These are phyloP conservation scores for Coriolopsis trogii DNA, from an alignment of 1,284 basidiomycete genomes.

Conservation along the genomic window DNA sequence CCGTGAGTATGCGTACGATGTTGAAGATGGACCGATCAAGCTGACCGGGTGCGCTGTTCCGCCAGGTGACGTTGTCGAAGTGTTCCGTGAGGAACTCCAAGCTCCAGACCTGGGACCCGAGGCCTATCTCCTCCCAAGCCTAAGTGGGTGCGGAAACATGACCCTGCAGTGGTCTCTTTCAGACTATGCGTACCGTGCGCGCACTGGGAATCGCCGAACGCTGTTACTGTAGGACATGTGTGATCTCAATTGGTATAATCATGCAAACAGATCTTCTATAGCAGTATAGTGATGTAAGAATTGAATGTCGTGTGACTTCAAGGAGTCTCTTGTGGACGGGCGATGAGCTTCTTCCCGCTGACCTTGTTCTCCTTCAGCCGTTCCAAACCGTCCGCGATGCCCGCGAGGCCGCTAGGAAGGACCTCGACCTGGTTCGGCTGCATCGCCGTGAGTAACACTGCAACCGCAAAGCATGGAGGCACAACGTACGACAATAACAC, in stretches of 20 bases:
- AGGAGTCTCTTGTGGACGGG: conserved; percentile 47
- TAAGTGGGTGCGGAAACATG: too few species aligned
- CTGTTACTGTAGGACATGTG: too few species aligned
- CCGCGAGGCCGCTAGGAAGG: conserved; percentile 48
- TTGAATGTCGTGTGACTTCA: too few species aligned
- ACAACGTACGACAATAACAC: conserved; percentile 19
- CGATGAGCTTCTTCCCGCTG: conserved; percentile 54
- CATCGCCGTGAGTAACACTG: not conserved
- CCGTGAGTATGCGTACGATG: not conserved
- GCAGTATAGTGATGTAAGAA: too few species aligned
- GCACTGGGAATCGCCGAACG: too few species aligned
- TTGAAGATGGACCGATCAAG: not conserved
- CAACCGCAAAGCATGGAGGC: conserved; percentile 33
- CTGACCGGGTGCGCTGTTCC: not conserved
- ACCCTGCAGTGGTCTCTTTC: not conserved
- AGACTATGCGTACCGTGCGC: too few species aligned
- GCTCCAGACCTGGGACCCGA: conserved; percentile 9
- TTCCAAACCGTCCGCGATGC: conserved; percentile 46
- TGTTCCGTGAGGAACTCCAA: conserved; percentile 6
- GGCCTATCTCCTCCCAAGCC: conserved; percentile 2
- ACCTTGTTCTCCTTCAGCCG: conserved; percentile 44
- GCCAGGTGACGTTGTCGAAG: conserved; percentile 6
- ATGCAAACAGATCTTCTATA: too few species aligned
- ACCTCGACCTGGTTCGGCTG: conserved; percentile 35
- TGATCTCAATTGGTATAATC: too few species aligned